Evolutionary conservation across 148 eudicot species (phyloP).

Genomic region (Vaccinium myrtillus): DNA sequence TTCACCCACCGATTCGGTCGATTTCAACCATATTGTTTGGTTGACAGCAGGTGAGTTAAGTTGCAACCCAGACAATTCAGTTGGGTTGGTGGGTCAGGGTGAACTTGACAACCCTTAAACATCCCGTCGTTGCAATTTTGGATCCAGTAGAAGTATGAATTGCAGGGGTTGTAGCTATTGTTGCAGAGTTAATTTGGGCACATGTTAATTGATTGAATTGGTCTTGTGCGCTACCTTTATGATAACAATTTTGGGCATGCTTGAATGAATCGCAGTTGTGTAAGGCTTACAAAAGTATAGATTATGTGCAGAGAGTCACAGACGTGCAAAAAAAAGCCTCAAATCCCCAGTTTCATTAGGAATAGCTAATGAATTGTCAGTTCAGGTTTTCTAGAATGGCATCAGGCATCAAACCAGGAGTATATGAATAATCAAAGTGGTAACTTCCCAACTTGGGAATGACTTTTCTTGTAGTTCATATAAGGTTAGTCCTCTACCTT

Average conservation of each 20-base stretch:
- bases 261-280: background rate
- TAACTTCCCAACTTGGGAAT: background rate
- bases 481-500: background rate
- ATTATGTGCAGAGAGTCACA: background rate
- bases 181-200: background rate
- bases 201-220: background rate
- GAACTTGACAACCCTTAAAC: background rate
- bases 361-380: background rate
- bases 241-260: background rate
- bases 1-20: background rate
- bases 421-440: background rate
- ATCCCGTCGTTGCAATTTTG: background rate
- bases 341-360: background rate
- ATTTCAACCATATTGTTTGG: background rate
- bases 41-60: background rate
- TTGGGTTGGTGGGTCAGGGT: background rate
- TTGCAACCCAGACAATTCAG: background rate
- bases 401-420: background rate
- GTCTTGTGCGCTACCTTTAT: background rate
- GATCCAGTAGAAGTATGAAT: background rate
- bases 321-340: too few species aligned
- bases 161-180: background rate
- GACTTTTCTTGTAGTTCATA: background rate
- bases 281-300: too few species aligned
- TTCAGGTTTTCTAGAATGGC: background rate